These are phyloP conservation scores for Penicillium verrucosum DNA, from an alignment of 2,329 filamentous ascomycete species.

Conservation along the genomic window DNA sequence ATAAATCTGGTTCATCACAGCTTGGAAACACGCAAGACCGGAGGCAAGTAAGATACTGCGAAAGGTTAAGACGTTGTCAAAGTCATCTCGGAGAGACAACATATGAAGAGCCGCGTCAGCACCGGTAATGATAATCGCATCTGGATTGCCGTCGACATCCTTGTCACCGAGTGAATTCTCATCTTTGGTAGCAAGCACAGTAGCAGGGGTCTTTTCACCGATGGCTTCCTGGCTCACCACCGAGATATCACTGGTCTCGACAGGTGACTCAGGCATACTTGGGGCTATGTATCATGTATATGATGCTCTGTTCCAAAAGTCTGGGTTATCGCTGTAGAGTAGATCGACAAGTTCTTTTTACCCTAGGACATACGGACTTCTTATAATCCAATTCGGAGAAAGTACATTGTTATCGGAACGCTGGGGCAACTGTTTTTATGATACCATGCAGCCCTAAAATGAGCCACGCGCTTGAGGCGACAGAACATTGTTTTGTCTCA, in stretches of 20 bases:
- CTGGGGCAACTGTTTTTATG: neutral
- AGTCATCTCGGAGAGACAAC: conserved; percentile 53
- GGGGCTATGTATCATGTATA: neutral
- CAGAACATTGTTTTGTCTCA: neutral
- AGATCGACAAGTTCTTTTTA: neutral
- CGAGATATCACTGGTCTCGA: neutral
- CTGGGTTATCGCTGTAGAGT: neutral
- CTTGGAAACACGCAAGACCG: conserved; percentile 51
- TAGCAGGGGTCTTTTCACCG: neutral
- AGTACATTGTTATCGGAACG: neutral
- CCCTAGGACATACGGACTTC: neutral
- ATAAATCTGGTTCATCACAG: conserved; percentile 57
- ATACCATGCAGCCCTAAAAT: neutral
- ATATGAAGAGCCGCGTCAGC: conserved; percentile 51
- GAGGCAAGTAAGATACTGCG: conserved; percentile 53
- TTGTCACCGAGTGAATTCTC: neutral
- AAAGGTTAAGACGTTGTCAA: conserved; percentile 53
- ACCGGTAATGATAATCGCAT: conserved; percentile 52
- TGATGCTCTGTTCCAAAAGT: neutral
- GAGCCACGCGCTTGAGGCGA: neutral
- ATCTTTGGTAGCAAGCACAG: neutral
- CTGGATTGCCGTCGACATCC: conserved; percentile 5
- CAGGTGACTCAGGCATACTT: neutral
- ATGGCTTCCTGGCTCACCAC: neutral
- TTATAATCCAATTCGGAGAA: neutral